These are phyloP conservation scores for Myriosclerotinia scirpicola DNA, from an alignment of 2,329 filamentous ascomycete species.

Conservation along the genomic window DNA sequence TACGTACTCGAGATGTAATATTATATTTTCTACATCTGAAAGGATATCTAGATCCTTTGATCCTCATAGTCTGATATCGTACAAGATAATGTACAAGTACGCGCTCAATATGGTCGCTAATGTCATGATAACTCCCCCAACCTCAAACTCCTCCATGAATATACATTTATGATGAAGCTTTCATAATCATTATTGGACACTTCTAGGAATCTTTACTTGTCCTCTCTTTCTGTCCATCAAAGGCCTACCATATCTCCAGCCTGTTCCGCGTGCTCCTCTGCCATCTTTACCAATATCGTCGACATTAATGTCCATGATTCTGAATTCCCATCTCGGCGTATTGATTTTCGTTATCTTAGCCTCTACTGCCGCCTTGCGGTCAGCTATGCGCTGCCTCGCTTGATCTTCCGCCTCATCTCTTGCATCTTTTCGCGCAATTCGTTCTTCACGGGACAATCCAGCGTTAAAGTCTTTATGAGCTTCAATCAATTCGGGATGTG, in stretches of 20 bases:
- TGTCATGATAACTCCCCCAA: constrained; percentile 14
- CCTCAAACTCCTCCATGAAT: constrained; percentile 24
- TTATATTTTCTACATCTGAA: constrained; percentile 4
- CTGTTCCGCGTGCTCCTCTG: constrained; percentile 52
- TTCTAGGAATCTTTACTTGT: constrained; percentile 66
- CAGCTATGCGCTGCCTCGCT: constrained; percentile 46
- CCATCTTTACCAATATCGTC: constrained; percentile 57
- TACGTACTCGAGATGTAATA: not conserved
- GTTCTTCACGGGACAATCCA: constrained; percentile 41
- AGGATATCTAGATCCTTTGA: not conserved
- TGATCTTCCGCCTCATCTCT: constrained; percentile 45
- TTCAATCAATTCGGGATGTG: constrained; percentile 60
- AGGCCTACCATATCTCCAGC: constrained; percentile 65
- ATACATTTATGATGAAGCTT: constrained; percentile 15
- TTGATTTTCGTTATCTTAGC: constrained; percentile 48
- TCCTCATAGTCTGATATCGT: constrained; percentile 6
- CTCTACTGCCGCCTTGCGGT: constrained; percentile 42
- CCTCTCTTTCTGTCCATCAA: constrained; percentile 62
- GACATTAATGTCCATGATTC: constrained; percentile 59
- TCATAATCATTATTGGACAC: constrained; percentile 44
- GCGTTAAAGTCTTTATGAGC: constrained; percentile 52
- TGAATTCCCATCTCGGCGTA: constrained; percentile 57
- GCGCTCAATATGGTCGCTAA: constrained; percentile 18
- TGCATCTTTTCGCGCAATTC: constrained; percentile 35
- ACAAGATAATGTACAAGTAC: constrained; percentile 16